Evolutionary conservation across 495 filamentous ascomycete genomes (phyloP).

Genomic region (Parachaetomium inaequale): DNA sequence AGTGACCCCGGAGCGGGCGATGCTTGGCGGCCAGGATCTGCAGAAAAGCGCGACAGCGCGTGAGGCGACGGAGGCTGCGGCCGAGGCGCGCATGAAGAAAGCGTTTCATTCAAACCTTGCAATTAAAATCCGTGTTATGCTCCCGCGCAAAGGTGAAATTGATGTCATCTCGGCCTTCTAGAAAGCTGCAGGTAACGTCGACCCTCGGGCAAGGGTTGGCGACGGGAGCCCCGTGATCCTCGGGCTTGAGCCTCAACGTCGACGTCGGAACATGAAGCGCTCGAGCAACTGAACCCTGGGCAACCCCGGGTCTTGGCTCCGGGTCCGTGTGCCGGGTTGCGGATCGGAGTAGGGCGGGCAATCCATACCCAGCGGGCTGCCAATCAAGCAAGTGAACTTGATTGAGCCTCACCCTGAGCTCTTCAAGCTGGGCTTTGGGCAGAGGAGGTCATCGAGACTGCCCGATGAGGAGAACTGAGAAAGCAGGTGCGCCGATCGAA

Average conservation of each 20-base stretch:
- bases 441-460: too few species aligned
- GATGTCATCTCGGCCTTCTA: constrained; percentile 44
- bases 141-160: constrained; percentile 32
- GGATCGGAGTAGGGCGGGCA: too few species aligned
- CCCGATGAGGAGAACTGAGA: not conserved
- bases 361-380: too few species aligned
- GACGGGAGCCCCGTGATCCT: not conserved
- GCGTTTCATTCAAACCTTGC: constrained; percentile 46
- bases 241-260: constrained; percentile 12
- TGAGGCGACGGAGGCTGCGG: constrained; percentile 28
- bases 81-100: constrained; percentile 46
- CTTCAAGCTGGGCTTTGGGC: too few species aligned
- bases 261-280: not conserved
- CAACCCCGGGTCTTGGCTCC: not conserved
- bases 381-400: too few species aligned
- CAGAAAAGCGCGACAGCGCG: constrained; percentile 5
- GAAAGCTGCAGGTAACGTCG: constrained; percentile 43
- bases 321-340: too few species aligned
- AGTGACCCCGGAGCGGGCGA: constrained; percentile 7
- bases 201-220: constrained; percentile 22
- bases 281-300: not conserved
- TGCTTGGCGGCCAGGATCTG: constrained; percentile 26
- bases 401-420: too few species aligned
- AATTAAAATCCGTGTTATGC: constrained; percentile 52
- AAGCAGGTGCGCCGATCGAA: not conserved